phyloP scores from a whole-genome alignment of 148 eudicot species.

The Rheum nobile region DNA sequence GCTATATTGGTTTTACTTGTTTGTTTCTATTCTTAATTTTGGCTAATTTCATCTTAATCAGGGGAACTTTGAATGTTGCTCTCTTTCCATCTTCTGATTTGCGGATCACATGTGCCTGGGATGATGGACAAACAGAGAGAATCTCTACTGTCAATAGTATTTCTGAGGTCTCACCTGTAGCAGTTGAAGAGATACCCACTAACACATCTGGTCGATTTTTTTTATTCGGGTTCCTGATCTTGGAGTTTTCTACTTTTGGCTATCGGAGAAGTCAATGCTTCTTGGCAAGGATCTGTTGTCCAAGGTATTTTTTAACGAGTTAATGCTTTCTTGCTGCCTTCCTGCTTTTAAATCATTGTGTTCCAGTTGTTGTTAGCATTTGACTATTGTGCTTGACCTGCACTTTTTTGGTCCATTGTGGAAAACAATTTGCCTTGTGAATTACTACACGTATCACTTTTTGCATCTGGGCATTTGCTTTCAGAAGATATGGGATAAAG shows the following conservation, averaged over 20 bases:
- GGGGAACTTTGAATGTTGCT: slow-evolving; percentile 68
- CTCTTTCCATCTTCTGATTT: slow-evolving; percentile 83
- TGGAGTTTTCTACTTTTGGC: slow-evolving; percentile 63
- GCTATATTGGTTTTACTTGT: neutral
- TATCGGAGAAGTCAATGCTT: slow-evolving; percentile 71
- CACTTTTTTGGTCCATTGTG: neutral
- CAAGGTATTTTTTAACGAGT: slow-evolving; percentile 45
- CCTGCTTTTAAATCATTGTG: neutral
- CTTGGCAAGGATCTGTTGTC: slow-evolving; percentile 62
- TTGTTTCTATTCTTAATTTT: slow-evolving; percentile 7
- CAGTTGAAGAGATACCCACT: slow-evolving; percentile 49
- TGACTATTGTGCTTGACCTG: no score
- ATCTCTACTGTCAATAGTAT: slow-evolving; percentile 39
- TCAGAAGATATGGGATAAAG: neutral
- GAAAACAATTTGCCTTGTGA: neutral
- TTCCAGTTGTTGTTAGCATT: neutral
- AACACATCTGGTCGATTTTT: slow-evolving; percentile 80
- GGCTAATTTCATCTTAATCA: slow-evolving; percentile 14
- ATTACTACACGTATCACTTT: neutral
- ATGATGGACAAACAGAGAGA: slow-evolving; percentile 59
- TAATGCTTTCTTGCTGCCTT: neutral
- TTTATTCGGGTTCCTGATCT: slow-evolving; percentile 30
- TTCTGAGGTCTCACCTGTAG: slow-evolving; percentile 33
- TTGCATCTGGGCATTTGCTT: no score
- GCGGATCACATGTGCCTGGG: slow-evolving; percentile 67